Evolutionary conservation across 2,329 filamentous ascomycete genomes (phyloP), one percentile per base, ranked within the genome.

Genomic region (Hypomyces perniciosus): DNA sequence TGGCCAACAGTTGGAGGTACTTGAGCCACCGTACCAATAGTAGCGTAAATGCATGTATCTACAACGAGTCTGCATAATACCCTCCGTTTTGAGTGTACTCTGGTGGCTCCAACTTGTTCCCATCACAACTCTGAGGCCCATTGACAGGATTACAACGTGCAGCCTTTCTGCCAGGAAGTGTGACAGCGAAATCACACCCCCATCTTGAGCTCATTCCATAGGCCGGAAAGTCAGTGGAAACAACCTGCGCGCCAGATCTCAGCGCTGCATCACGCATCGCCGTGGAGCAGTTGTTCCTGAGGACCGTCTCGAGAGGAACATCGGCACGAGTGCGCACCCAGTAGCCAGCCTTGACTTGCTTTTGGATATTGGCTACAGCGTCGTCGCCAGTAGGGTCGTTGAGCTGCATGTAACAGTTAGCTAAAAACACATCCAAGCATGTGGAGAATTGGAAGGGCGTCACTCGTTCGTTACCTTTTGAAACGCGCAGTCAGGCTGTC

Each of bases 281-380:
- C 27, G 71, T 72, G 2, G 63, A 67, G 49, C 73, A 70, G 48
- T 64, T 63, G 42, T 52, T 37, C 7, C 64, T 61, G 13, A 74
- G 53, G 5, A 78, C 61, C 0, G 74, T 77, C 2, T 62, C 62
- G 28, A 77, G 62, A 0, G 74, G 73, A 28, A 69, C 65, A 59
- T 78, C 75, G 4, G 72, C 65, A 38, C 74, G 62, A 2, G 74
- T 77, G 42, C 74, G 68, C n/a, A 78, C 69, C 59, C 74, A 71
- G 61, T 77, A 77, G 6, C 70, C 70, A 8, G 71, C 72, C 45
- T 62, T 61, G 26, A 77, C 73, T 35, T 75, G 65, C 6, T 66
- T 59, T 52, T 70, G 69, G 46, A 77, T 76, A 43, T 72, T 66
- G 9, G 59, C 65, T 3, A 65, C 60, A 34, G 70, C 64, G 4